These are phyloP conservation scores for Ophiostoma montium DNA, from an alignment of 2,329 filamentous ascomycete species.

Conservation along the genomic window DNA sequence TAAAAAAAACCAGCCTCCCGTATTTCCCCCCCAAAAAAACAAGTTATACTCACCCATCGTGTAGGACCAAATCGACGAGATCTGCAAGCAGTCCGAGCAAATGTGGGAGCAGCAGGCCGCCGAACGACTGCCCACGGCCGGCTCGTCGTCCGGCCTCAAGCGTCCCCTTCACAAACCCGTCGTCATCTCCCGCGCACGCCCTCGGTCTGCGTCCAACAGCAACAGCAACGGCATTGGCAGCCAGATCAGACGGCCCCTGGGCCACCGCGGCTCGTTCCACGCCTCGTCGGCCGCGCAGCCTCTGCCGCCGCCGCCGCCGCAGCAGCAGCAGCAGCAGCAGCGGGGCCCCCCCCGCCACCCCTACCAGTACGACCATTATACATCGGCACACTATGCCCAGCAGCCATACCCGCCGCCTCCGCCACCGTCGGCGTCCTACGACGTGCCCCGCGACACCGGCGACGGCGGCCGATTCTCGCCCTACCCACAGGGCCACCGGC, in stretches of 20 bases:
- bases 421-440: background rate
- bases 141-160: slow-evolving; percentile 26
- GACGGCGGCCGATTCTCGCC: background rate
- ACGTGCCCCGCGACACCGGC: background rate
- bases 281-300: slow-evolving; percentile 15
- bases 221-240: slow-evolving; percentile 19
- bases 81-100: slow-evolving; percentile 44
- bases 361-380: too few species aligned
- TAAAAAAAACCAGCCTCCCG: too few species aligned
- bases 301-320: slow-evolving; percentile 13
- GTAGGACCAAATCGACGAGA: slow-evolving; percentile 50
- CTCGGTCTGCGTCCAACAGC: background rate
- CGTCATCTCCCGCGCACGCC: slow-evolving; percentile 30
- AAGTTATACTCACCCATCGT: slow-evolving; percentile 1
- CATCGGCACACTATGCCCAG: background rate
- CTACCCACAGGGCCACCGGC: background rate
- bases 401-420: background rate
- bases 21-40: background rate
- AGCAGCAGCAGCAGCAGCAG: slow-evolving; percentile 1
- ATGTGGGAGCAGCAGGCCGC: slow-evolving; percentile 43
- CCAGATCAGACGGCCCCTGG: background rate
- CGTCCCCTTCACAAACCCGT: slow-evolving; percentile 43
- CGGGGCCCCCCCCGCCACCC: background rate
- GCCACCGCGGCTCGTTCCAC: slow-evolving; percentile 16
- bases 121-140: slow-evolving; percentile 21